These are phyloP conservation scores for Dendrobium huoshanense DNA, from an alignment of 106 monocot species.

Conservation along the genomic window DNA sequence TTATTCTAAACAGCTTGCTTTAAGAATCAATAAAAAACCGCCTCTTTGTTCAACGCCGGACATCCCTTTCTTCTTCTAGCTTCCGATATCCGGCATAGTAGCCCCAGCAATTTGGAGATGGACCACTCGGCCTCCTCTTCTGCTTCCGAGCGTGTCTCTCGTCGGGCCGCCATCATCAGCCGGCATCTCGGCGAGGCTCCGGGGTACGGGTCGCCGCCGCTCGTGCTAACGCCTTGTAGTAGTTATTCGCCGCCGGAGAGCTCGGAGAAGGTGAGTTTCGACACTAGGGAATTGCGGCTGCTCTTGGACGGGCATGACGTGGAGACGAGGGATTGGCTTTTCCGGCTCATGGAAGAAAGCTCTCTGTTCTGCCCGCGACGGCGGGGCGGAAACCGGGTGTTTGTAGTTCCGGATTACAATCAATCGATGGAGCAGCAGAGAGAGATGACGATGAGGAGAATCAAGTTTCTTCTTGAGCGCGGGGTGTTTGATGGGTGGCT, in stretches of 20 bases:
- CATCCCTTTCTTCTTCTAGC: too few species aligned
- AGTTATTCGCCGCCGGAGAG: constrained; percentile 10
- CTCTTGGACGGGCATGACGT: constrained; percentile 74
- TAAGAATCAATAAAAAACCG: too few species aligned
- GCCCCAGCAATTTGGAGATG: neutral
- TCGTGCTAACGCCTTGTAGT: constrained; percentile 7
- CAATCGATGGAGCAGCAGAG: constrained; percentile 88
- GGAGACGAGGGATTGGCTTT: constrained; percentile 54
- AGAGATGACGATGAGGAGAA: constrained; percentile 72
- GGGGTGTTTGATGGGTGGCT: constrained; percentile 82
- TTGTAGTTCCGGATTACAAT: constrained; percentile 70
- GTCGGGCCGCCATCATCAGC: constrained; percentile 13
- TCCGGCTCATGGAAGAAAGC: constrained; percentile 67
- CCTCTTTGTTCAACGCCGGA: too few species aligned
- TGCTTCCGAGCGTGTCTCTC: neutral
- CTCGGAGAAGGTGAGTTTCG: constrained; percentile 10
- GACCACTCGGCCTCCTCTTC: neutral
- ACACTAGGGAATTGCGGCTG: constrained; percentile 29
- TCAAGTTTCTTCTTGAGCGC: constrained; percentile 33
- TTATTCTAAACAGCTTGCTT: too few species aligned
- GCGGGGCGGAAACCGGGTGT: constrained; percentile 26
- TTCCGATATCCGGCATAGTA: neutral
- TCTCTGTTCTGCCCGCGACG: constrained; percentile 45
- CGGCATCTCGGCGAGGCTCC: neutral
- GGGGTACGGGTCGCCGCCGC: neutral